Evolutionary conservation across 768 basidiomycete species (phyloP), one percentile per base, ranked within the genome.

Genomic region (Cystofilobasidium ferigula): DNA sequence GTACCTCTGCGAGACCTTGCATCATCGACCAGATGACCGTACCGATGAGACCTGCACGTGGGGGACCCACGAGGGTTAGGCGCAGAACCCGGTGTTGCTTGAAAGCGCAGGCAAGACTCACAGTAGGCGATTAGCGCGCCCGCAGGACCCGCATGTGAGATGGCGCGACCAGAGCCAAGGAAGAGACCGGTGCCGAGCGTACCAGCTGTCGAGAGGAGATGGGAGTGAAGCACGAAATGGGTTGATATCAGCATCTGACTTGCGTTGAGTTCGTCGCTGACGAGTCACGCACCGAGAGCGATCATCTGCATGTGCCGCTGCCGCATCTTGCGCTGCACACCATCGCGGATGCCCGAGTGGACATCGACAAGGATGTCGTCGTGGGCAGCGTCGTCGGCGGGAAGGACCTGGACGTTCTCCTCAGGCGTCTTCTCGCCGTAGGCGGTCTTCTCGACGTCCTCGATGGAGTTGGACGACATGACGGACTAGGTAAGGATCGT

Each of bases 141-240:
- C 20, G 84, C 70, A 24, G 86, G 86, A 8, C 86, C 86, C 24
- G 85, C 85, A 12, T 75, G 79, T 13, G 76, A 72, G 36, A 88
- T 76, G 2, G 86, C 82, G 47, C 78, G 76, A 22, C 86, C 85
- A 10, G 85, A 86, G 59, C 85, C 86, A 53, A 87, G 79, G 78
- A 86, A 86, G 42, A 87, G 77, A 71, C 85, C 86, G 12, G 85
- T 86, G 57, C 86, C 86, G 68, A 87, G 82, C 40, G 86, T 87
- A 56, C 86, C 86, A 63, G 86, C 85, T n/a, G n/a, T n/a, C n/a
- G n/a, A n/a, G n/a, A n/a, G n/a, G n/a, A n/a, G n/a, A n/a, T n/a
- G n/a, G n/a, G n/a, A n/a, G n/a, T n/a, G n/a, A n/a, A n/a, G n/a
- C n/a, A n/a, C n/a, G n/a, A n/a, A n/a, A n/a, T n/a, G n/a, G n/a